Evolutionary conservation across 192 early-diverging fungal species (phyloP), one percentile per base, ranked within the genome.

Genomic region (Coemansia sp.): DNA sequence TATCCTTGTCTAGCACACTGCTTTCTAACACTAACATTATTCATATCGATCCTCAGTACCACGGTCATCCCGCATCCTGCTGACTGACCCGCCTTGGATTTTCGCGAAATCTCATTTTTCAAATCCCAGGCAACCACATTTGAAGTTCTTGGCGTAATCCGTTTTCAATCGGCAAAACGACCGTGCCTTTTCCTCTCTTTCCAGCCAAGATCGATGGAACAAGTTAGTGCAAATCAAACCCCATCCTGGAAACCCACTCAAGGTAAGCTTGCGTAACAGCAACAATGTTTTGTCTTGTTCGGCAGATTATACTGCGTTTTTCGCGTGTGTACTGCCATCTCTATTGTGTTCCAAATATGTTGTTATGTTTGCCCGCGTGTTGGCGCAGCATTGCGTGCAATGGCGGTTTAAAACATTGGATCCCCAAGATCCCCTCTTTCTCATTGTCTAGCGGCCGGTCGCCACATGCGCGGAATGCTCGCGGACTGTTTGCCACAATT

Each of bases 191-290:
- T 26, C 51, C 24, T 26, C 51, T 53, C 51, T 26, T 23, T 46
- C 44, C 51, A 53, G 6, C 26, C 51, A 11, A 53, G 21, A 30
- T 53, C 57, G 24, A 59, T 59, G 57, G 57, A 59, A 36, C 57
- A 59, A 34, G 57, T 59, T 35, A 21, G 18, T 38, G 30, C 57
- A 59, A 36, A 59, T 6, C 57, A 38, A 38, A 10, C n/a, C 2
- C 35, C 34, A 18, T 59, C 57, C 9, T 59, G 57, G 57, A 38
- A 34, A 36, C 7, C 30, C 18, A 15, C 7, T 21, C 57, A 59
- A 59, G 57, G 57, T 59, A 59, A 59, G 34, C 12, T 39, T 59
- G 18, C 16, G 35, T 21, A 15, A 38, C 16, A 53, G 21, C 8
- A 26, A 30, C 23, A 53, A 10, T 2, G 51, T 12, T 30, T 30